Base-by-base conservation (phyloP, 2,329 filamentous ascomycete species). In the Thermothelomyces thermophilus region DNA sequence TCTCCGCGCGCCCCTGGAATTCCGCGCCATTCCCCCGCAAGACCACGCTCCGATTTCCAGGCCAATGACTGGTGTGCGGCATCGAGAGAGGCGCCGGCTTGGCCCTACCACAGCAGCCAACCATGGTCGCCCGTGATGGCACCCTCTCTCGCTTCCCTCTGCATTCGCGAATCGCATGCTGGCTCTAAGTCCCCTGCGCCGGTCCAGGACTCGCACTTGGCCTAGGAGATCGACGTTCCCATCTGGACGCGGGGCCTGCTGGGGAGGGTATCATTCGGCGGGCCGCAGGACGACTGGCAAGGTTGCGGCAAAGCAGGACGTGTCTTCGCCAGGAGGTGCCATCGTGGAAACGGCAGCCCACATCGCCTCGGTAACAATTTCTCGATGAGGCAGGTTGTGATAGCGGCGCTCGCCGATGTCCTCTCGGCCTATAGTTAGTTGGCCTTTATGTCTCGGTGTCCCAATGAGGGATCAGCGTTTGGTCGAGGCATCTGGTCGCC, bases 311-410 rank as follows among this genome's bases (percentile, higher is more conserved):
- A 41, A 26, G 33, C 24, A 28, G n/a, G 19, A 10, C 10, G 26
- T 22, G 33, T 9, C 13, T 28, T 20, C 4, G n/a, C 11, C 17
- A n/a, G 17, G 35, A 30, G 22, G 50, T 52, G 7, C 17, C 50
- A 46, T 52, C 42, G 36, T 37, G 17, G 41, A 31, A n/a, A 24
- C 6, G 14, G 22, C 16, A n/a, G 28, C 22, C 13, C 41, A 37
- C 22, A 16, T 41, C 14, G 31, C n/a, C 16, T 34, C 51, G 51
- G 46, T 24, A 19, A 47, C 33, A 33, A 41, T 41, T 42, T 19
- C 51, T 53, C 9, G 22, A 50, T 44, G 13, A 14, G 51, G 51
- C 51, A 53, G 51, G 51, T 53, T 50, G 22, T 11, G 41, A 39
- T 34, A 40, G 40, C 20, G 31, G n/a, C 30, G 31, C 22, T 30